Evolutionary conservation across 140 eudicot genomes (phyloP).

Genomic region (Stevia rebaudiana): DNA sequence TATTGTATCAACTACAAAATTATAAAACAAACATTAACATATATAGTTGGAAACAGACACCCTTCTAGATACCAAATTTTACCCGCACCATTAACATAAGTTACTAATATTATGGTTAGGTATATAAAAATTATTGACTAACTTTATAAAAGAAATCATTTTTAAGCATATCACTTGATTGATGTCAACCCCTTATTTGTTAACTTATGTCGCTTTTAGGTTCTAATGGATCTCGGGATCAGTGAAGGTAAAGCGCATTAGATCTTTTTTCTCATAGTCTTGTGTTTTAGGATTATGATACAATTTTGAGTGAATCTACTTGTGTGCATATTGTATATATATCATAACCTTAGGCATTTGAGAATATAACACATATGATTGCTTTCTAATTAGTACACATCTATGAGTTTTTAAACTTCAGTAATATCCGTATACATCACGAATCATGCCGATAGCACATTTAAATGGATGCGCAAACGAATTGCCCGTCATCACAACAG

Average conservation of each 20-base stretch:
- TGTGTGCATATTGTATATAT: neutral
- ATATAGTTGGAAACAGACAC: neutral
- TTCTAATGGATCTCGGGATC: constrained; percentile 6
- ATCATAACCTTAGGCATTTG: neutral
- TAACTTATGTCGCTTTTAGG: constrained; percentile 16
- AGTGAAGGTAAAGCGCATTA: constrained; percentile 3
- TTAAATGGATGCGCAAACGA: constrained; percentile 13
- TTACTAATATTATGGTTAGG: neutral
- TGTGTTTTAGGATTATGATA: neutral
- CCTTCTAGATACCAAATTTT: constrained; percentile 15
- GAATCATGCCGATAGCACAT: constrained; percentile 9
- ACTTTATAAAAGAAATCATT: constrained; percentile 16
- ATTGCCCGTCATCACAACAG: neutral
- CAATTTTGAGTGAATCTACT: neutral
- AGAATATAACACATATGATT: neutral
- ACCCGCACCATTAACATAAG: constrained; percentile 14
- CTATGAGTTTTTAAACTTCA: neutral
- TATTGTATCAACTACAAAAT: too few species aligned
- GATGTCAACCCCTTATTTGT: constrained; percentile 24
- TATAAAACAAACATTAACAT: too few species aligned
- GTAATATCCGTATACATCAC: constrained; percentile 2
- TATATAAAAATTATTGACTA: constrained; percentile 6
- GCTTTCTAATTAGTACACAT: neutral
- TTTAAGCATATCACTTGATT: constrained; percentile 19
- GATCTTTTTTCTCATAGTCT: neutral